phyloP scores from a whole-genome alignment of 768 basidiomycete species.

The Tylopilus rubrobrunneus region DNA sequence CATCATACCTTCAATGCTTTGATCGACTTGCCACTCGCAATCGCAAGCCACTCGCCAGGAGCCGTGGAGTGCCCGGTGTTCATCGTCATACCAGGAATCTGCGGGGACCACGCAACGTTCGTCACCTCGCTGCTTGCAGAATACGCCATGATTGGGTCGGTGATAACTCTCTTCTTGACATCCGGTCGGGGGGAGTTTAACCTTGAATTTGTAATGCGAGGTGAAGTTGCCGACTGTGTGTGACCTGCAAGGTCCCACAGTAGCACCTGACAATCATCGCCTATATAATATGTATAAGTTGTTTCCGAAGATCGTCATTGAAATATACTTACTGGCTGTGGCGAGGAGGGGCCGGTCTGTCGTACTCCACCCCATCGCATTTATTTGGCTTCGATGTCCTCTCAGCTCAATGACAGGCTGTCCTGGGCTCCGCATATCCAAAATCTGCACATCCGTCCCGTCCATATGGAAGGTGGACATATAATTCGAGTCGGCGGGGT shows the following conservation, averaged over 20 bases:
- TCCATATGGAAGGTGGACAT: slow-evolving; percentile 98
- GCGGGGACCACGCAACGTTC: slow-evolving; percentile 86
- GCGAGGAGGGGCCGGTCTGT: slow-evolving; percentile 80
- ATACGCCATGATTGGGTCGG: slow-evolving; percentile 82
- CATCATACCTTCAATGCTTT: slow-evolving; percentile 75
- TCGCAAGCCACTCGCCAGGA: slow-evolving; percentile 83
- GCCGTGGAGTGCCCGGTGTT: slow-evolving; percentile 69
- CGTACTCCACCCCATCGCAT: slow-evolving; percentile 88
- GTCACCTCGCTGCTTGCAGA: slow-evolving; percentile 75
- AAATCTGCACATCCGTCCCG: slow-evolving; percentile 81
- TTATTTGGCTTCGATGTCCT: slow-evolving; percentile 78
- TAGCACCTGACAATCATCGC: slow-evolving; percentile 91
- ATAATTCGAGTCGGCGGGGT: slow-evolving; percentile 88
- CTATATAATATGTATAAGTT: slow-evolving; percentile 36
- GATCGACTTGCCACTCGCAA: slow-evolving; percentile 78
- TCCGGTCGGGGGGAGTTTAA: slow-evolving; percentile 80
- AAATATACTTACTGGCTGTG: slow-evolving; percentile 66
- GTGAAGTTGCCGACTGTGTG: slow-evolving; percentile 60
- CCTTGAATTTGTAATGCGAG: slow-evolving; percentile 64
- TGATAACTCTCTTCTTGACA: slow-evolving; percentile 67
- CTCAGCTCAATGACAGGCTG: slow-evolving; percentile 90
- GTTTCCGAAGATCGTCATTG: background rate
- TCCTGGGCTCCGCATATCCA: slow-evolving; percentile 97
- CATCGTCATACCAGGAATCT: slow-evolving; percentile 73
- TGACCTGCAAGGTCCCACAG: slow-evolving; percentile 83